Evolutionary conservation across 345 rosid species (phyloP), one percentile per base, ranked within the genome.

Genomic region (Acer yangbiense): DNA sequence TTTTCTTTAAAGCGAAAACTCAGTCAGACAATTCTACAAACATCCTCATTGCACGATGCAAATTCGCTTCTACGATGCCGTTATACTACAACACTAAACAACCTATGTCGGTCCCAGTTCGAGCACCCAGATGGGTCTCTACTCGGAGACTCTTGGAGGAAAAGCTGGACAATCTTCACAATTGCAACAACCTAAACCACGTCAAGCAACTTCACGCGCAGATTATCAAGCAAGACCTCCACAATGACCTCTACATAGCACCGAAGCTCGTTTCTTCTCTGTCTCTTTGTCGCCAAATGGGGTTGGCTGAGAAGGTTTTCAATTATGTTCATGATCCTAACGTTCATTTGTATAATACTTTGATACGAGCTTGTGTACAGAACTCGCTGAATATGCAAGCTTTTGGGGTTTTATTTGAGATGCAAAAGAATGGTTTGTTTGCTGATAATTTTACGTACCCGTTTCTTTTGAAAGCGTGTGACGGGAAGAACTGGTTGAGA

Each of bases 131-230:
- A 3, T 90, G 92, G 95, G 85, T 90, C 70, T 92, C 97, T 3
- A 70, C 83, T 18, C 88, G 95, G 75, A 87, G 96, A 76, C 73
- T 88, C 58, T 79, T 95, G 78, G 92, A 95, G 79, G 91, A 89
- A 75, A 90, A 79, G 29, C 86, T 95, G 9, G 89, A 87, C 27
- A 85, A 89, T 50, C 98, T 93, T 83, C 96, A 90, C 67, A 91
- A 87, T 75, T 95, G 93, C 82, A 77, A 76, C 1, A 86, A 90
- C 82, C 72, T 95, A 46, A 74, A 64, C 84, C 90, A 85, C 54
- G 79, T 89, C 25, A 93, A 93, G 79, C 97, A 93, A 80, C 74
- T 91, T 57, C 90, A 90, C 79, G 92, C 89, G 18, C 99, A 92
- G 79, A 83, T 95, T 21, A 82, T 95, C 72, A 88, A 89, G 52